Conservation (phyloP, 2,329 filamentous ascomycete species). For the Orbilia javanica region DNA sequence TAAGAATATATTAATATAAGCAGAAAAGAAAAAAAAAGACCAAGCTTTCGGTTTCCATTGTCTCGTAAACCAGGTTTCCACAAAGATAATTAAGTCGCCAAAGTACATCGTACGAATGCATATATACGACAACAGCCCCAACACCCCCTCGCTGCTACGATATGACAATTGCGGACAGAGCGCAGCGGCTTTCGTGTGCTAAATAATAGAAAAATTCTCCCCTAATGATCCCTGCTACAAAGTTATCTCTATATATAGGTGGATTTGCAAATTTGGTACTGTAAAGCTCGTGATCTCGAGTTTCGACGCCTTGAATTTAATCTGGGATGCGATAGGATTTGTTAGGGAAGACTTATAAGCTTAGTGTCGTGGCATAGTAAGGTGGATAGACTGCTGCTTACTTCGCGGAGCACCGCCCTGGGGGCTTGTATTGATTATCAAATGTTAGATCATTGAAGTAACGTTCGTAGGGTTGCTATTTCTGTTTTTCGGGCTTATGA, state of each 20-base stretch:
- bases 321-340: not conserved
- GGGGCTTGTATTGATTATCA: not conserved
- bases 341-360: not conserved
- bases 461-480: not conserved
- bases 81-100: too few relatives aligned
- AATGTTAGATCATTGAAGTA: not conserved
- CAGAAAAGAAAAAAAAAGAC: too few relatives aligned
- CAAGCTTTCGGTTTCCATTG: too few relatives aligned
- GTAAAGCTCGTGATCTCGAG: not conserved
- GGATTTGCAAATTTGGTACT: not conserved
- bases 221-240: too few relatives aligned
- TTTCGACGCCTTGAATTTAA: not conserved
- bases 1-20: too few relatives aligned
- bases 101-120: too few relatives aligned
- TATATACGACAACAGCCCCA: too few relatives aligned
- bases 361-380: not conserved
- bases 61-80: too few relatives aligned
- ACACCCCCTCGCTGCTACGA: not conserved
- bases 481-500: not conserved
- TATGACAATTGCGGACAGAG: not conserved
- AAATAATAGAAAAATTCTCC: too few relatives aligned
- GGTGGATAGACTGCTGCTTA: not conserved
- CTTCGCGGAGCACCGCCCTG: not conserved
- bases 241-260: conserved; percentile 4
- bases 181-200: too few relatives aligned